These are phyloP conservation scores for Aquilaria sinensis DNA, from an alignment of 345 rosid species.

Conservation along the genomic window DNA sequence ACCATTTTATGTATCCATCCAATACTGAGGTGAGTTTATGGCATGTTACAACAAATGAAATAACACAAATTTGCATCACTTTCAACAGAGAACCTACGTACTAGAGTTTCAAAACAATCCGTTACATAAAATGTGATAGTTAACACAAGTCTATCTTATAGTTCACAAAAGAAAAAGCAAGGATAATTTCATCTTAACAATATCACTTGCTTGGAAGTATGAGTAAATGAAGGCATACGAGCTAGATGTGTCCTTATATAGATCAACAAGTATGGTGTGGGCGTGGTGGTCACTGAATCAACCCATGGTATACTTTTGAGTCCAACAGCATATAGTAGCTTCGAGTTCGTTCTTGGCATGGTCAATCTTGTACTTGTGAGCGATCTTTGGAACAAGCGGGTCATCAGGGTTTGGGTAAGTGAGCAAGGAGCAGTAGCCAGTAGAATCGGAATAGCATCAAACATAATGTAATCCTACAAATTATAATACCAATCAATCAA, in stretches of 20 bases:
- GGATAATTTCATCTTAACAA: not conserved
- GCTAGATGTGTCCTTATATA: not conserved
- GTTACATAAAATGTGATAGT: conserved; percentile 4
- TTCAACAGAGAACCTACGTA: not conserved
- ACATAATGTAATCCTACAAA: not conserved
- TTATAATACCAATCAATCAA: not conserved
- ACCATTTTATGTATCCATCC: too few relatives aligned
- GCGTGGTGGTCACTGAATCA: conserved; percentile 8
- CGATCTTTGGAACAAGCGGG: conserved; percentile 40
- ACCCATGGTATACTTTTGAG: conserved; percentile 43
- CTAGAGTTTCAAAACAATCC: not conserved
- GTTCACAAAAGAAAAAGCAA: conserved; percentile 2
- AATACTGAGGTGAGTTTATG: too few relatives aligned
- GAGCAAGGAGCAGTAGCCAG: conserved; percentile 37
- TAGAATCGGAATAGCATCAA: conserved; percentile 21
- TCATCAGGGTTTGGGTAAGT: conserved; percentile 43
- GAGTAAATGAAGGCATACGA: not conserved
- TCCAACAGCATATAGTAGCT: conserved; percentile 39
- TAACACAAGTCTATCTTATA: not conserved
- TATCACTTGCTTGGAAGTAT: not conserved
- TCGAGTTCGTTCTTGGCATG: conserved; percentile 23
- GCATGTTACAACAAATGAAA: too few relatives aligned
- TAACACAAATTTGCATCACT: not conserved
- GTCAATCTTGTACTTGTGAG: conserved; percentile 41
- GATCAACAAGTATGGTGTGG: not conserved